Base-by-base conservation (phyloP, 352 stramenopile genomes). In the Phytophthora pisi region DNA sequence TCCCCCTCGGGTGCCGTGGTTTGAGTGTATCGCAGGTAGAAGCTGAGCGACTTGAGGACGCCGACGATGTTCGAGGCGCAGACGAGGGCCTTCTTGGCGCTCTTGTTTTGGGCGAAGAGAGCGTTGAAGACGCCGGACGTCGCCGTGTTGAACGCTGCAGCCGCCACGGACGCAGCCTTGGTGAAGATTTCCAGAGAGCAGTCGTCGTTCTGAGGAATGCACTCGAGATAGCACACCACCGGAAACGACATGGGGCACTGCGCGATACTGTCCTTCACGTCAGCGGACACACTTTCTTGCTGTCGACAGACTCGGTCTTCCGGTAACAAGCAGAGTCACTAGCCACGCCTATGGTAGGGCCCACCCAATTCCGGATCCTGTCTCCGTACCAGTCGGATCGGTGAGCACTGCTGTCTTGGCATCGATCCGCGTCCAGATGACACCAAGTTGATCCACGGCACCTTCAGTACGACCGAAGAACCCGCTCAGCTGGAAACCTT, bases 181-280 rank as follows among this genome's bases (percentile, higher is more conserved):
- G 42, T 58, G 24, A 84, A 38, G 11, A 86, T 58, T 28, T 71
- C 67, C 3, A 68, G 38, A 8, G 70, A 72, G 59, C 74, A 87
- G 58, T 84, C 78, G 31, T 72, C 64, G 63, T 82, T 86, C 47
- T 82, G 75, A 24, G 63, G 78, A 30, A 84, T 56, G 38, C 79
- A 88, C 61, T 88, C 72, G 61, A 79, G 70, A 45, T 61, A 76
- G 43, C 79, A 87, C 42, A 74, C 52, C 10, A 86, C 75, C 2
- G 78, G 75, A 50, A 82, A 84, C 43, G 80, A n/a, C 36, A 84
- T 56, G 1, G 78, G 75, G 34, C 75, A 86, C 51, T 78, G 26
- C 10, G 63, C 34, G 26, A 59, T 61, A 11, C 3, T n/a, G 28
- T 36, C 28, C 24, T 69, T 59, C 7, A 13, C 30, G 28, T 69